phyloP scores from a whole-genome alignment of 2,329 filamentous ascomycete genomes.

The Cladophialophora bantiana region DNA sequence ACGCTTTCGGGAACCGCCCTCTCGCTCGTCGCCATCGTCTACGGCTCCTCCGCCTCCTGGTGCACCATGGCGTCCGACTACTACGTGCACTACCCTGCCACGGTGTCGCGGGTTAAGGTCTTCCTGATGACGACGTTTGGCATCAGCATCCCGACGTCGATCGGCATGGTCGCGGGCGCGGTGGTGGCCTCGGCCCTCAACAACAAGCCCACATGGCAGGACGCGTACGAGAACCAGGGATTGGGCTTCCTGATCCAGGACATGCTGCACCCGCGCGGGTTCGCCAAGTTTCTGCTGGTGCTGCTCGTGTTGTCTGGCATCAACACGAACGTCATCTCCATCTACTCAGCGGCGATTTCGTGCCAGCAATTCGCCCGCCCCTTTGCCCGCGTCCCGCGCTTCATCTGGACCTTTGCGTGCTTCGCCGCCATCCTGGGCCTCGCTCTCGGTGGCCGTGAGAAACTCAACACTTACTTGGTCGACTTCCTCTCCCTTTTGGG shows the following conservation, averaged over 20 bases:
- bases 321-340: conserved; percentile 56
- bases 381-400: conserved; percentile 54
- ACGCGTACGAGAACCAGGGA: conserved; percentile 49
- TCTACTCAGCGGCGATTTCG: conserved; percentile 49
- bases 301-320: conserved; percentile 53
- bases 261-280: conserved; percentile 55
- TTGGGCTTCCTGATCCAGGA: conserved; percentile 56
- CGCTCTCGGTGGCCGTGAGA: conserved; percentile 52
- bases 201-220: conserved; percentile 50
- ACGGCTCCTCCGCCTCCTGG: conserved; percentile 37
- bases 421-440: conserved; percentile 56
- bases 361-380: conserved; percentile 53
- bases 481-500: conserved; percentile 59
- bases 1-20: conserved; percentile 44
- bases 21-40: conserved; percentile 38
- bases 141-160: conserved; percentile 57
- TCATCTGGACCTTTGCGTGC: conserved; percentile 57
- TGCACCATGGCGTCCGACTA: conserved; percentile 41
- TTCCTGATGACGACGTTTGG: conserved; percentile 59
- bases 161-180: conserved; percentile 58
- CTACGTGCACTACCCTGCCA: conserved; percentile 41
- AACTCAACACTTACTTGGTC: conserved; percentile 55
- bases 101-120: conserved; percentile 33
- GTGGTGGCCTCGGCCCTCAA: conserved; percentile 54
- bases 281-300: conserved; percentile 55